phyloP scores from a whole-genome alignment of 2,329 filamentous ascomycete species.

The Alternaria tenuissima region DNA sequence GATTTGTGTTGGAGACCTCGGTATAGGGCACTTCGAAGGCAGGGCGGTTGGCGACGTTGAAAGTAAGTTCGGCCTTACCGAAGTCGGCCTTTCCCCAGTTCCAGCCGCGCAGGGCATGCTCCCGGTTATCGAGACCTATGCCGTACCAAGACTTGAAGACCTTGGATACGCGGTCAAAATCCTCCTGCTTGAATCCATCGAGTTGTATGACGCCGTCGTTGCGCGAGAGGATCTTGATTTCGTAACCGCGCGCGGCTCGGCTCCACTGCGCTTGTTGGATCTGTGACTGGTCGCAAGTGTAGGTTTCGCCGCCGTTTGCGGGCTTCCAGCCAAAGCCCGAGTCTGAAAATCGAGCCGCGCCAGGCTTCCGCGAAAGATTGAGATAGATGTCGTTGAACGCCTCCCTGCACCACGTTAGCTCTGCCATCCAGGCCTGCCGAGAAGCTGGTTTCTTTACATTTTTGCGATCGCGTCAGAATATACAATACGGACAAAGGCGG shows the following conservation, averaged over 20 bases:
- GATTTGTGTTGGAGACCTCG: conserved; percentile 96
- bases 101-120: conserved; percentile 95
- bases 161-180: conserved; percentile 88
- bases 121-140: conserved; percentile 87
- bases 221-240: conserved; percentile 88
- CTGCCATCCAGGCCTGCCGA: background rate
- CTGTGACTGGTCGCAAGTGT: conserved; percentile 88
- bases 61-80: conserved; percentile 90
- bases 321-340: conserved; percentile 97
- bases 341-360: conserved; percentile 94
- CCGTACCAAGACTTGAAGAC: conserved; percentile 99
- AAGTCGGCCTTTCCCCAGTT: conserved; percentile 99
- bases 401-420: conserved; percentile 65
- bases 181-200: conserved; percentile 94
- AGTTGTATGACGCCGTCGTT: conserved; percentile 88
- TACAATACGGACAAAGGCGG: background rate
- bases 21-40: conserved; percentile 97
- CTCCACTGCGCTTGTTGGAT: conserved; percentile 94
- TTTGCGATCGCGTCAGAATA: conserved; percentile 2
- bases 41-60: conserved; percentile 96
- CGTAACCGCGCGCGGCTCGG: conserved; percentile 87
- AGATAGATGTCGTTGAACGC: conserved; percentile 98
- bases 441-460: conserved; percentile 4
- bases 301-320: conserved; percentile 84
- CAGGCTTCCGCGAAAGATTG: conserved; percentile 89